Conservation (phyloP, 768 basidiomycete genomes). For the Phylloporus sp. region DNA sequence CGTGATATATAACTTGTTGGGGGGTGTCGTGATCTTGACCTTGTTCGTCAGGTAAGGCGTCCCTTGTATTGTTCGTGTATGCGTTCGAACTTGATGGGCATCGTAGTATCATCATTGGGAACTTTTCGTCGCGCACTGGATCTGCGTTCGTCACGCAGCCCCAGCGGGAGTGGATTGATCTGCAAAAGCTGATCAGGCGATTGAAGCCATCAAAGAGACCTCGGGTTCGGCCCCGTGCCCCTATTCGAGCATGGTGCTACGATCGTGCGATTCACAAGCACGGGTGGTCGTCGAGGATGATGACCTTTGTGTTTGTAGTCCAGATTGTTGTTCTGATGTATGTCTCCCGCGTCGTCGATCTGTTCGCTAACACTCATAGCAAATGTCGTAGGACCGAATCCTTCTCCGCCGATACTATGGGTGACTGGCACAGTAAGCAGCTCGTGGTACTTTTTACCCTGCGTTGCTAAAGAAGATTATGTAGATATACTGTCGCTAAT, state of each 20-base stretch:
- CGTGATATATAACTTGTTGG: constrained; percentile 85
- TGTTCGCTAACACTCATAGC: neutral
- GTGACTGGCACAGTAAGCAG: constrained; percentile 56
- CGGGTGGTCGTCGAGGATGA: constrained; percentile 83
- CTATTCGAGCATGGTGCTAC: constrained; percentile 79
- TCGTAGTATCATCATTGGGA: constrained; percentile 87
- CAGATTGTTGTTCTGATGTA: constrained; percentile 85
- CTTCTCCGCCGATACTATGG: constrained; percentile 48
- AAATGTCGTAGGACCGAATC: constrained; percentile 67
- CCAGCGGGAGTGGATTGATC: constrained; percentile 91
- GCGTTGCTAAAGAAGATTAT: constrained; percentile 4
- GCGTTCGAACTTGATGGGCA: constrained; percentile 11
- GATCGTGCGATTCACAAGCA: constrained; percentile 88
- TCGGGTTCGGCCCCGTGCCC: constrained; percentile 46
- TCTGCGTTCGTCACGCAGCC: constrained; percentile 79
- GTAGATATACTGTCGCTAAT: constrained; percentile 73
- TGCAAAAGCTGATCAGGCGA: constrained; percentile 81
- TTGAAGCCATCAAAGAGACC: constrained; percentile 86
- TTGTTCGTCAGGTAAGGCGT: constrained; percentile 77
- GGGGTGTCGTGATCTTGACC: constrained; percentile 84
- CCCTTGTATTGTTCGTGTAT: neutral
- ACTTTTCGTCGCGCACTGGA: constrained; percentile 84
- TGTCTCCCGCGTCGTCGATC: constrained; percentile 23
- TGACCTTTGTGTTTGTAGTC: constrained; percentile 73
- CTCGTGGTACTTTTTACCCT: constrained; percentile 1